These are phyloP conservation scores for Zopfia rhizophila DNA, from an alignment of 2,329 filamentous ascomycete genomes.

Conservation along the genomic window DNA sequence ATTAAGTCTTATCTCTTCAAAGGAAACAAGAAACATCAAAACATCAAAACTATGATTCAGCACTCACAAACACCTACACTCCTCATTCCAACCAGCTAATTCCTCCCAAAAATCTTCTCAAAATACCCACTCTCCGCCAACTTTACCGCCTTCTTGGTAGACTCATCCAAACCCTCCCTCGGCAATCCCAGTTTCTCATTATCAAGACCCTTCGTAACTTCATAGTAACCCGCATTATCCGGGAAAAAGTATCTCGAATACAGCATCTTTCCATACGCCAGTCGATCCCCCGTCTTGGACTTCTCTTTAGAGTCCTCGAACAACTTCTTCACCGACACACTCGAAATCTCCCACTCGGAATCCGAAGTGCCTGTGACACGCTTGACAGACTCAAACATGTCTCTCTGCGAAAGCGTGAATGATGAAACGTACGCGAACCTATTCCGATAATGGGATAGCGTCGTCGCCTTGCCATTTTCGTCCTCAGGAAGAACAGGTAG, in stretches of 20 bases:
- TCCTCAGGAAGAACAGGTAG: slow-evolving; percentile 35
- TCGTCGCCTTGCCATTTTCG: slow-evolving; percentile 22
- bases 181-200: slow-evolving; percentile 68
- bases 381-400: slow-evolving; percentile 49
- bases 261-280: background rate
- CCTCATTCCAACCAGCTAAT: too few relatives aligned
- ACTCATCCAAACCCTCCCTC: slow-evolving; percentile 68
- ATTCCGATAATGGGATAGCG: slow-evolving; percentile 37
- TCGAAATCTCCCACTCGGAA: slow-evolving; percentile 48
- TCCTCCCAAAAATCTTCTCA: background rate
- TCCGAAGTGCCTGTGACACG: slow-evolving; percentile 46
- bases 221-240: too few relatives aligned
- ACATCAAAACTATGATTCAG: too few relatives aligned
- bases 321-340: slow-evolving; percentile 30
- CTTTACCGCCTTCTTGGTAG: slow-evolving; percentile 62
- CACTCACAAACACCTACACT: too few relatives aligned
- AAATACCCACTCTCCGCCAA: slow-evolving; percentile 49
- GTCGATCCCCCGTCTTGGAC: too few relatives aligned
- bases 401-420: slow-evolving; percentile 48
- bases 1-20: too few relatives aligned
- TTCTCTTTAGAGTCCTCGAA: too few relatives aligned
- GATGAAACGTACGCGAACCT: slow-evolving; percentile 48
- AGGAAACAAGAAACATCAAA: too few relatives aligned
- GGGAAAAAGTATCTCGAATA: slow-evolving; percentile 1
- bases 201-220: slow-evolving; percentile 32